Conservation (phyloP, 495 filamentous ascomycete genomes). For the Umbilicaria muhlenbergii region DNA sequence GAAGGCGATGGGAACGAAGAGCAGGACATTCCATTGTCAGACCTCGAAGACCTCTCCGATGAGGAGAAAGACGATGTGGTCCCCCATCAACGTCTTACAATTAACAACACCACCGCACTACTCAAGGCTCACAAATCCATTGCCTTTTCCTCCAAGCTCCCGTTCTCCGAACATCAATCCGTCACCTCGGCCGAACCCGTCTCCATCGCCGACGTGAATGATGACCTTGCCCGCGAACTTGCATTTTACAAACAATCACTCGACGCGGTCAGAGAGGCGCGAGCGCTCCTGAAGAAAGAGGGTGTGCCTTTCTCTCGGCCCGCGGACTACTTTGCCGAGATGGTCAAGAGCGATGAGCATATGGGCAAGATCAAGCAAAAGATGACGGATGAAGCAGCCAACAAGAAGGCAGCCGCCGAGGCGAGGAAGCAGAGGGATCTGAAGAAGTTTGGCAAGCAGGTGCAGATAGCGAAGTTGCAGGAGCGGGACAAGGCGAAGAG, state of each 20-base stretch:
- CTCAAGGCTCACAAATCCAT: slow-evolving; percentile 64
- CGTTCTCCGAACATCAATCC: slow-evolving; percentile 51
- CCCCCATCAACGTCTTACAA: slow-evolving; percentile 82
- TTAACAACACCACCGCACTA: slow-evolving; percentile 89
- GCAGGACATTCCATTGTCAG: slow-evolving; percentile 69
- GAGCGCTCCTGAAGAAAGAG: slow-evolving; percentile 61
- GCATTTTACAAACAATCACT: slow-evolving; percentile 89
- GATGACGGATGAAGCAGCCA: slow-evolving; percentile 78
- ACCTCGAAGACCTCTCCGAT: slow-evolving; percentile 59
- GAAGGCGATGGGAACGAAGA: slow-evolving; percentile 35
- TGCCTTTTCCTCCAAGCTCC: slow-evolving; percentile 39
- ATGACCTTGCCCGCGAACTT: slow-evolving; percentile 79
- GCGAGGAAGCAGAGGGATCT: slow-evolving; percentile 83
- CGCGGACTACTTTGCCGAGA: slow-evolving; percentile 93
- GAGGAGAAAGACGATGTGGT: slow-evolving; percentile 75
- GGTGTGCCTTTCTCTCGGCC: slow-evolving; percentile 74
- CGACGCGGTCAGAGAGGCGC: slow-evolving; percentile 54
- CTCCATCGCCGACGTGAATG: slow-evolving; percentile 52
- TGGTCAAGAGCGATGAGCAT: slow-evolving; percentile 95
- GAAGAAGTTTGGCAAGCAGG: slow-evolving; percentile 98
- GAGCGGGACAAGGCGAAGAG: slow-evolving; percentile 83
- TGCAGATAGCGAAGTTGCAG: slow-evolving; percentile 90
- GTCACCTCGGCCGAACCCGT: slow-evolving; percentile 36
- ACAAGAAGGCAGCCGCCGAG: slow-evolving; percentile 83
- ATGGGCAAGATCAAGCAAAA: slow-evolving; percentile 94